Evolutionary conservation across 129 eudicot species (phyloP).

Genomic region (Ambrosia trifida): DNA sequence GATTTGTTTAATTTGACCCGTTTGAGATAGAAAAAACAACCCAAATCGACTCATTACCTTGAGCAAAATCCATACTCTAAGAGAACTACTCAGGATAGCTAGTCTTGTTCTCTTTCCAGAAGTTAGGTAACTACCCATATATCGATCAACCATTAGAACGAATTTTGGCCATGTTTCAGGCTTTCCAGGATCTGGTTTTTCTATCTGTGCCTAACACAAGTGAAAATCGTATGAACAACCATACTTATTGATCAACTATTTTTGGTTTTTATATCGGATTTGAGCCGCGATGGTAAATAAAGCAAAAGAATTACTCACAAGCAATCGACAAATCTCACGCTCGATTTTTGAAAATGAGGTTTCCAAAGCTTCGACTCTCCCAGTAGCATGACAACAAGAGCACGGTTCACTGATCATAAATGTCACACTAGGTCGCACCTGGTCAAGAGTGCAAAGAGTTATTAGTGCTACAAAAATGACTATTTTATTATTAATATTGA

Average conservation of each 20-base stretch:
- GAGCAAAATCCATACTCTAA: constrained; percentile 86
- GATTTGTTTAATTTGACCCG: not conserved
- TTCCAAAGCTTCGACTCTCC: constrained; percentile 97
- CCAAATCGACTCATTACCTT: constrained; percentile 48
- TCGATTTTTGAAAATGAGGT: constrained; percentile 92
- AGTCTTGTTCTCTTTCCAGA: constrained; percentile 80
- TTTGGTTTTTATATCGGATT: constrained; percentile 1
- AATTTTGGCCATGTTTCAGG: constrained; percentile 92
- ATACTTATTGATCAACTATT: not conserved
- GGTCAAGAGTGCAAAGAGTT: constrained; percentile 17
- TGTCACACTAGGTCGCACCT: constrained; percentile 96
- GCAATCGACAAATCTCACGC: constrained; percentile 83
- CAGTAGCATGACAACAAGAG: constrained; percentile 89
- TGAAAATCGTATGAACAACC: not conserved
- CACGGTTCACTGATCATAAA: constrained; percentile 96
- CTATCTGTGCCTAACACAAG: constrained; percentile 59
- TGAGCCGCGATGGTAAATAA: constrained; percentile 1
- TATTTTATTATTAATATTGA: not conserved
- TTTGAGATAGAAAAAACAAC: not conserved
- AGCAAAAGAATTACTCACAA: constrained; percentile 51
- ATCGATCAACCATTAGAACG: constrained; percentile 66
- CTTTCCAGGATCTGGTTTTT: constrained; percentile 76
- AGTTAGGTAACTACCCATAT: constrained; percentile 86
- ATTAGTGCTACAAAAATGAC: too few species aligned
- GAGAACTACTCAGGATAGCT: constrained; percentile 81